These are phyloP conservation scores for Zoysia matrella DNA, from an alignment of 202 grass and related monocot species.

Conservation along the genomic window DNA sequence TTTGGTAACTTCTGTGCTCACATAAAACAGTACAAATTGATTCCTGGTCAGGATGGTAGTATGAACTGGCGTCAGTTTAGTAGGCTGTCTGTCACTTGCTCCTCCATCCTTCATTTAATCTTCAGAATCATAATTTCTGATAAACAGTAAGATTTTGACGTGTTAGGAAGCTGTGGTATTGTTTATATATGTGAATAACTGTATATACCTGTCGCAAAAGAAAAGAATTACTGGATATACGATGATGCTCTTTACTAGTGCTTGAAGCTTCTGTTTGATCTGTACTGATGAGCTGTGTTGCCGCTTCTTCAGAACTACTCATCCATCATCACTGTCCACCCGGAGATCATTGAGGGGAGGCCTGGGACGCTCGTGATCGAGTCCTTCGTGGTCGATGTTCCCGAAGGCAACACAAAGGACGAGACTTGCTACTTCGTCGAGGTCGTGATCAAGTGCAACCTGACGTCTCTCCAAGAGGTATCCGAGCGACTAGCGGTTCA, in stretches of 20 bases:
- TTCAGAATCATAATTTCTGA: constrained; percentile 2
- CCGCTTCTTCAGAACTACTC: constrained; percentile 85
- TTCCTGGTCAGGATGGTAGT: neutral
- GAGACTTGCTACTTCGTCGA: constrained; percentile 94
- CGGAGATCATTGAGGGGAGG: constrained; percentile 72
- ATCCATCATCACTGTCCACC: constrained; percentile 85
- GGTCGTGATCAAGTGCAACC: constrained; percentile 96
- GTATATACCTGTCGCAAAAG: too few relatives aligned
- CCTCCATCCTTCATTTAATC: neutral
- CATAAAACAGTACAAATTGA: neutral
- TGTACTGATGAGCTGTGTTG: constrained; percentile 35
- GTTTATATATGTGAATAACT: neutral
- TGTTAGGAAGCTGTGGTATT: constrained; percentile 3
- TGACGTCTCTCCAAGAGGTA: constrained; percentile 75
- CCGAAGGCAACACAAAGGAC: constrained; percentile 84
- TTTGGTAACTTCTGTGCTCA: neutral
- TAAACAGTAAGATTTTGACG: constrained; percentile 7
- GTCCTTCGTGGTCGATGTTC: constrained; percentile 89
- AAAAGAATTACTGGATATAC: neutral
- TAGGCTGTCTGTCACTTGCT: neutral
- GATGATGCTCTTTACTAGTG: neutral
- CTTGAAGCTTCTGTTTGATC: constrained; percentile 33
- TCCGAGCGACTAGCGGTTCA: constrained; percentile 67
- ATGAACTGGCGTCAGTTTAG: neutral
- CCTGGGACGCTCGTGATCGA: constrained; percentile 83